These are phyloP conservation scores for Phaseolus lunatus DNA, from an alignment of 306 rosid genomes.

Conservation along the genomic window DNA sequence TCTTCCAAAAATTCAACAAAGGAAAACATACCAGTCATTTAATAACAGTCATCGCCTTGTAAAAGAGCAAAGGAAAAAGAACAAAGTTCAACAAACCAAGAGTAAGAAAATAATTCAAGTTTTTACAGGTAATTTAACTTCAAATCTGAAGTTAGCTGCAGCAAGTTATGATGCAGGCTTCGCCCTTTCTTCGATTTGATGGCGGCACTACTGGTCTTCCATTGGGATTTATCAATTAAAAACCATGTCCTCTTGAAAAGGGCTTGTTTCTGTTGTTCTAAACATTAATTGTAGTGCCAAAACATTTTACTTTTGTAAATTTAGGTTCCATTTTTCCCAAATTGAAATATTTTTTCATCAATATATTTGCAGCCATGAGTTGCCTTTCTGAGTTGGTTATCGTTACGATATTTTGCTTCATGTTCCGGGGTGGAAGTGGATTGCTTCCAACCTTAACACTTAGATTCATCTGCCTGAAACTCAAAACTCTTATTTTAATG, in stretches of 20 bases:
- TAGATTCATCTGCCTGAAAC: too few relatives aligned
- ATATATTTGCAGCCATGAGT: constrained; percentile 31
- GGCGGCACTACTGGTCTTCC: constrained; percentile 37
- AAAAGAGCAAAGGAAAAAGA: constrained; percentile 48
- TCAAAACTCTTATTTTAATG: too few relatives aligned
- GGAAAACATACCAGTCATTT: constrained; percentile 56
- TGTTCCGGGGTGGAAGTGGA: neutral
- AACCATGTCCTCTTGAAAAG: constrained; percentile 18
- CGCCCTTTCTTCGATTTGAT: constrained; percentile 9
- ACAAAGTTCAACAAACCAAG: constrained; percentile 50
- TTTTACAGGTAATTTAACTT: constrained; percentile 40
- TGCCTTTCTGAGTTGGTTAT: constrained; percentile 16
- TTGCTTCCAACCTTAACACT: too few relatives aligned
- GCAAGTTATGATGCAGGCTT: constrained; percentile 37
- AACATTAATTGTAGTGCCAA: constrained; percentile 17
- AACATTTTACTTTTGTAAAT: constrained; percentile 29
- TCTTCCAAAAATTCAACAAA: constrained; percentile 47
- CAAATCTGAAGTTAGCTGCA: constrained; percentile 29
- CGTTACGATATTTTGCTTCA: constrained; percentile 16
- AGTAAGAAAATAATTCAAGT: constrained; percentile 47
- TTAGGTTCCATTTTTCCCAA: constrained; percentile 18
- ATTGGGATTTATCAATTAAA: constrained; percentile 18
- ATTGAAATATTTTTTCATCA: constrained; percentile 31
- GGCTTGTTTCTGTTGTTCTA: constrained; percentile 17
- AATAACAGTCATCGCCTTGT: constrained; percentile 49